These are phyloP conservation scores for Quercus suber DNA, from an alignment of 306 rosid species.

Conservation along the genomic window DNA sequence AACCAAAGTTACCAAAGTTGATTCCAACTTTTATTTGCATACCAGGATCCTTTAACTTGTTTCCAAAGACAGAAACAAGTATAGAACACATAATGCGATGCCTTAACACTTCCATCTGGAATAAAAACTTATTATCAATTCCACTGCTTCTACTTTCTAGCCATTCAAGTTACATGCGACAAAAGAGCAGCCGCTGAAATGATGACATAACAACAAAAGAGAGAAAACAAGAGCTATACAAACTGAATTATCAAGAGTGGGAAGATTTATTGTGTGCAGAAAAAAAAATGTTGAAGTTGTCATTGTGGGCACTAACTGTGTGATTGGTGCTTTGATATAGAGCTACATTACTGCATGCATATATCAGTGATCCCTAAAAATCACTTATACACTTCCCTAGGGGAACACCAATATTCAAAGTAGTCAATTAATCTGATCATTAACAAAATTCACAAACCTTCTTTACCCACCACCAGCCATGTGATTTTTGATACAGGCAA, in stretches of 20 bases:
- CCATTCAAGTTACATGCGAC: too few relatives aligned
- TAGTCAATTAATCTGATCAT: too few relatives aligned
- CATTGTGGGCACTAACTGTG: background rate
- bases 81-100: background rate
- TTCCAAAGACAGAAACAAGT: background rate
- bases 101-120: background rate
- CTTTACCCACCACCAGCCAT: too few relatives aligned
- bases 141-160: background rate
- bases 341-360: too few relatives aligned
- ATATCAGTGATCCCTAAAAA: too few relatives aligned
- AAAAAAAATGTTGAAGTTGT: background rate
- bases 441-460: too few relatives aligned
- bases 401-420: too few relatives aligned
- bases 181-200: background rate
- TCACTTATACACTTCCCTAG: too few relatives aligned
- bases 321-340: background rate
- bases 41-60: background rate
- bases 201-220: background rate
- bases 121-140: background rate
- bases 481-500: too few relatives aligned
- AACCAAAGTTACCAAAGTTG: background rate
- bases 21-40: background rate
- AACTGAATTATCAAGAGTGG: background rate
- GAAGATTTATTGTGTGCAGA: background rate
- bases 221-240: background rate